These are phyloP conservation scores for Inga laurina DNA, from an alignment of 306 rosid genomes.

Conservation along the genomic window DNA sequence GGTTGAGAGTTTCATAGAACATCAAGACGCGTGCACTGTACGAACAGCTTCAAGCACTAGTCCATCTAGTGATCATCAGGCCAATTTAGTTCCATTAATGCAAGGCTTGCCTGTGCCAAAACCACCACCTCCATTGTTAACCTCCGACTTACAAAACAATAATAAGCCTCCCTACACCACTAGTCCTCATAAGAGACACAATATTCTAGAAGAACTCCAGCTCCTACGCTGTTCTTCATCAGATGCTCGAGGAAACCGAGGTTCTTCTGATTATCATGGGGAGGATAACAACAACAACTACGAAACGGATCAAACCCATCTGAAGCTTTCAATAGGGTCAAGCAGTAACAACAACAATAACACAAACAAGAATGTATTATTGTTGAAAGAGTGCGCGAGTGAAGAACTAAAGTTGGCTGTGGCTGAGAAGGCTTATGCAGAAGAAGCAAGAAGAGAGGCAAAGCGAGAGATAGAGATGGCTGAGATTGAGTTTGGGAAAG, in stretches of 20 bases:
- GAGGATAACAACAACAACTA: constrained; percentile 4
- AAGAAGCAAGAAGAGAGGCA: constrained; percentile 83
- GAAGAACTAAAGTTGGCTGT: constrained; percentile 66
- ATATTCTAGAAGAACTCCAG: constrained; percentile 73
- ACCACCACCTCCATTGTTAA: constrained; percentile 4
- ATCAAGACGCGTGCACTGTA: constrained; percentile 82
- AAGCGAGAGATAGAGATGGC: constrained; percentile 75
- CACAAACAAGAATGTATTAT: background rate
- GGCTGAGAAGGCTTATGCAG: constrained; percentile 74
- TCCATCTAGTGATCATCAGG: constrained; percentile 63
- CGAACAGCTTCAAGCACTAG: constrained; percentile 82
- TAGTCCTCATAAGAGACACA: background rate
- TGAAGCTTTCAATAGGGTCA: constrained; percentile 84
- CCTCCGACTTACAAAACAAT: background rate
- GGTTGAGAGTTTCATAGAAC: constrained; percentile 98
- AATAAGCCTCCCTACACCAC: background rate
- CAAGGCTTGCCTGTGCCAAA: constrained; percentile 48
- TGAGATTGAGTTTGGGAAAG: constrained; percentile 76
- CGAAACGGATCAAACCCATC: constrained; percentile 53
- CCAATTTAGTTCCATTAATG: constrained; percentile 53
- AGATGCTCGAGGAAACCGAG: constrained; percentile 23
- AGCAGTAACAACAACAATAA: constrained; percentile 10
- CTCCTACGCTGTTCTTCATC: constrained; percentile 52
- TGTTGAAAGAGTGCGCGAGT: constrained; percentile 44
- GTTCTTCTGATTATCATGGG: constrained; percentile 39